phyloP scores from a whole-genome alignment of 2,329 filamentous ascomycete species.

The Diaporthe sp. region DNA sequence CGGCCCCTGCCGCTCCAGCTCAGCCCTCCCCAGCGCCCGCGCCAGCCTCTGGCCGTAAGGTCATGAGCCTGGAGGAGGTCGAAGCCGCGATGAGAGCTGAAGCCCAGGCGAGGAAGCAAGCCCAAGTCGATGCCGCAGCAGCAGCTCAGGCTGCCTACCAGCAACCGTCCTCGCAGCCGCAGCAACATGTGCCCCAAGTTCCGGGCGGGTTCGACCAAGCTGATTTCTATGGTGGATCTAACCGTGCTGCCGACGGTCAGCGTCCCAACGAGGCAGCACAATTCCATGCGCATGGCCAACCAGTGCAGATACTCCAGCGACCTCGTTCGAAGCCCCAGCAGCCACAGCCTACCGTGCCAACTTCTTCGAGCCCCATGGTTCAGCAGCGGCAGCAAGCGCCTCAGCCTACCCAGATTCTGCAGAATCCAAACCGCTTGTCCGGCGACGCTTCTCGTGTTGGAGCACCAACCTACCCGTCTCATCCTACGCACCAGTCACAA shows the following conservation, averaged over 20 bases:
- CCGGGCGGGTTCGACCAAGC: slow-evolving; percentile 36
- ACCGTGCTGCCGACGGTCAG: slow-evolving; percentile 46
- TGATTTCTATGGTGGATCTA: slow-evolving; percentile 36
- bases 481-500: slow-evolving; percentile 54
- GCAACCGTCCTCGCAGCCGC: slow-evolving; percentile 46
- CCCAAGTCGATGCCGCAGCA: slow-evolving; percentile 49
- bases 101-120: slow-evolving; percentile 69
- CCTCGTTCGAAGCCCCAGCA: slow-evolving; percentile 57
- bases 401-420: slow-evolving; percentile 80
- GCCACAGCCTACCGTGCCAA: slow-evolving; percentile 34
- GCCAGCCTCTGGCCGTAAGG: slow-evolving; percentile 71
- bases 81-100: slow-evolving; percentile 85
- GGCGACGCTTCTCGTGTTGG: slow-evolving; percentile 58
- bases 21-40: slow-evolving; percentile 46
- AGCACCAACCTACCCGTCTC: slow-evolving; percentile 46
- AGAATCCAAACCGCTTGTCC: slow-evolving; percentile 79
- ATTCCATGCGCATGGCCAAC: slow-evolving; percentile 58
- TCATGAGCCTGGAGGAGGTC: slow-evolving; percentile 97
- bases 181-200: slow-evolving; percentile 41
- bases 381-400: slow-evolving; percentile 43
- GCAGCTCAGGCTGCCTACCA: slow-evolving; percentile 47
- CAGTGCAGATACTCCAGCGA: slow-evolving; percentile 68
- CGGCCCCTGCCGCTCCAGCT: slow-evolving; percentile 50
- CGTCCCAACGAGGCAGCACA: slow-evolving; percentile 46
- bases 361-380: slow-evolving; percentile 47